Percentiles rank a stretch among this genome's conserved stretches.
These are phyloP conservation scores for Salix viminalis DNA, from an alignment of 345 rosid species.

Conservation along the genomic window DNA sequence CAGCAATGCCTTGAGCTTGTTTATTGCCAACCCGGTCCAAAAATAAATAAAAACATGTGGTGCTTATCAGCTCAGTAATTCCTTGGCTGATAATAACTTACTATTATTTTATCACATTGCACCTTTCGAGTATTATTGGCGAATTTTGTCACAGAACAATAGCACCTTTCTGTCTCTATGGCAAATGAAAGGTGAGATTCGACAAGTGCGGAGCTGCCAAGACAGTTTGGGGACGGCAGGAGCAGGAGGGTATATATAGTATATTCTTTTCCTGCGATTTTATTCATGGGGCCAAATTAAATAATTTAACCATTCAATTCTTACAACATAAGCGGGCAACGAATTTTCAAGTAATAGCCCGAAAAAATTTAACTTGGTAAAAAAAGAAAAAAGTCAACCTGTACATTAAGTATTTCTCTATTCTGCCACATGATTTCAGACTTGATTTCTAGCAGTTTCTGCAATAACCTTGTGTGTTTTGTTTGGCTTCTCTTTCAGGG, in stretches of 20 bases:
- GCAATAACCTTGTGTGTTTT: not conserved
- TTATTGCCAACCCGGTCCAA: not conserved
- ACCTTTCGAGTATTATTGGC: no score
- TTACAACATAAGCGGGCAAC: slow-evolving; percentile 22
- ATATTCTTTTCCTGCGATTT: slow-evolving; percentile 3
- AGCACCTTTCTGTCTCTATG: not conserved
- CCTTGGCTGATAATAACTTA: not conserved
- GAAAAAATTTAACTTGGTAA: not conserved
- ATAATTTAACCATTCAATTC: slow-evolving; percentile 15
- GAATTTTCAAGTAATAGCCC: not conserved
- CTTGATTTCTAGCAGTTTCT: slow-evolving; percentile 5
- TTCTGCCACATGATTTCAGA: slow-evolving; percentile 2
- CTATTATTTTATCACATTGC: not conserved
- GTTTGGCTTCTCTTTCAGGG: not conserved
- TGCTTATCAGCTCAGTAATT: not conserved
- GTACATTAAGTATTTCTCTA: slow-evolving; percentile 18
- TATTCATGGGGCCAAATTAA: slow-evolving; percentile 15
- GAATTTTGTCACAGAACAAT: not conserved
- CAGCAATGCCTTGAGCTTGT: not conserved
- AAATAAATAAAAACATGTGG: not conserved
- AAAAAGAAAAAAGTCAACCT: not conserved
- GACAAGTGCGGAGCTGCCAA: not conserved
- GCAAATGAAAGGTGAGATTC: not conserved
- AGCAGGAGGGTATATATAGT: no score
- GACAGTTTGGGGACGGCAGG: not conserved